Conservation (phyloP, 805 yeast species). For the Metschnikowia kunwiensis region DNA sequence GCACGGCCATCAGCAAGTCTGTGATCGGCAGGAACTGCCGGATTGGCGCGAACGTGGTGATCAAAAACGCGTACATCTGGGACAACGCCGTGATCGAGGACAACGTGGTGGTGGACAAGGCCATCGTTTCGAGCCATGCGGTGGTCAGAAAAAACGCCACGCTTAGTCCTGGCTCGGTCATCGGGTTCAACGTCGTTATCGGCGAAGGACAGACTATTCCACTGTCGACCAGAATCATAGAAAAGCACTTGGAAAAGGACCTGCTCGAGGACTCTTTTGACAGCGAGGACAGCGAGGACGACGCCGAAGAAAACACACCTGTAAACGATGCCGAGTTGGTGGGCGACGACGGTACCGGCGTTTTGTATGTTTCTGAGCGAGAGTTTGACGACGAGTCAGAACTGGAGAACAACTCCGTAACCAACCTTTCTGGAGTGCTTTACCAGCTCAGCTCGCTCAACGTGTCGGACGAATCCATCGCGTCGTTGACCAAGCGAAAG, state of each 20-base stretch:
- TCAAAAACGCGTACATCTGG: constrained; percentile 83
- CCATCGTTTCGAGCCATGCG: constrained; percentile 70
- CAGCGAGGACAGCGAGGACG: constrained; percentile 38
- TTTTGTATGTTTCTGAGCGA: constrained; percentile 45
- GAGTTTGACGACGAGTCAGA: constrained; percentile 38
- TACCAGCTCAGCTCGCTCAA: constrained; percentile 48
- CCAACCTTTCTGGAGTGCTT: constrained; percentile 40
- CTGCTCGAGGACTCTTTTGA: constrained; percentile 32
- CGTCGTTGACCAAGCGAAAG: constrained; percentile 48
- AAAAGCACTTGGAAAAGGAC: constrained; percentile 39
- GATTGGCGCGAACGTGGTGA: constrained; percentile 73
- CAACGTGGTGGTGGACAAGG: constrained; percentile 51
- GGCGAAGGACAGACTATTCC: constrained; percentile 52
- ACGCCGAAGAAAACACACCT: constrained; percentile 19
- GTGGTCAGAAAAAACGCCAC: constrained; percentile 49
- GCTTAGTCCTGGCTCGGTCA: constrained; percentile 67
- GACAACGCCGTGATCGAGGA: constrained; percentile 75
- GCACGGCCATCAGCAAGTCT: constrained; percentile 60
- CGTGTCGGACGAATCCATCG: constrained; percentile 57
- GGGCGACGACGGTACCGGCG: constrained; percentile 53
- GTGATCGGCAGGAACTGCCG: constrained; percentile 83
- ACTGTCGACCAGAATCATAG: constrained; percentile 51
- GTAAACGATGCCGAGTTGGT: constrained; percentile 27
- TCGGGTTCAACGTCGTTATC: constrained; percentile 72
- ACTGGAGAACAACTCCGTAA: constrained; percentile 34